Evolutionary conservation across 1,139 yeast species (phyloP).

Genomic region (Suhomyces coccinellae): DNA sequence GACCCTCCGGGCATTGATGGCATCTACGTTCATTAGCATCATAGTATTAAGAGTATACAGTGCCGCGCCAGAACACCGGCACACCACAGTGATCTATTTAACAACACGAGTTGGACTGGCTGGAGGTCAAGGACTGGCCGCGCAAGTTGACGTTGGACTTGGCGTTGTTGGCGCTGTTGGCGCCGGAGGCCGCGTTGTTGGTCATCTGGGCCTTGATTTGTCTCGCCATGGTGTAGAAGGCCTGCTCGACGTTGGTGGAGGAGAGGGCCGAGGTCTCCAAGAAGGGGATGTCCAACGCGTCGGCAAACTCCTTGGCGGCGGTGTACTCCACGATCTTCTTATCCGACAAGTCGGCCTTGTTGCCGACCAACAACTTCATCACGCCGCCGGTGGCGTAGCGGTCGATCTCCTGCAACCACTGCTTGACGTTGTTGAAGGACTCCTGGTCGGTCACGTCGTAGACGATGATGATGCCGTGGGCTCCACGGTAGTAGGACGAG

Average conservation of each 20-base stretch:
- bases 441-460: slow-evolving; percentile 98
- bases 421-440: slow-evolving; percentile 94
- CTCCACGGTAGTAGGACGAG: slow-evolving; percentile 96
- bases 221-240: slow-evolving; percentile 97
- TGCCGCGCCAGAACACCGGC: slow-evolving; percentile 1
- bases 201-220: slow-evolving; percentile 98
- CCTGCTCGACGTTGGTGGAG: slow-evolving; percentile 96
- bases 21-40: not conserved
- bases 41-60: slow-evolving; percentile 11
- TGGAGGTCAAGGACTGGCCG: slow-evolving; percentile 80
- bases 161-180: slow-evolving; percentile 42
- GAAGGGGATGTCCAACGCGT: slow-evolving; percentile 91
- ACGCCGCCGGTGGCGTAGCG: slow-evolving; percentile 98
- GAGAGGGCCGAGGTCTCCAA: slow-evolving; percentile 95
- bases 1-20: too few species aligned
- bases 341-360: slow-evolving; percentile 92
- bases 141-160: slow-evolving; percentile 82
- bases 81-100: slow-evolving; percentile 23
- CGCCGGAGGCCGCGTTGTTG: slow-evolving; percentile 50
- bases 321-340: slow-evolving; percentile 95
- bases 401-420: slow-evolving; percentile 98
- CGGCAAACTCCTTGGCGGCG: slow-evolving; percentile 97
- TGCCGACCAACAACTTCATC: slow-evolving; percentile 92
- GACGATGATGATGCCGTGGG: slow-evolving; percentile 96
- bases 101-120: slow-evolving; percentile 77